Conservation (phyloP, 2,329 filamentous ascomycete species). For the Arachnomyces sp. region DNA sequence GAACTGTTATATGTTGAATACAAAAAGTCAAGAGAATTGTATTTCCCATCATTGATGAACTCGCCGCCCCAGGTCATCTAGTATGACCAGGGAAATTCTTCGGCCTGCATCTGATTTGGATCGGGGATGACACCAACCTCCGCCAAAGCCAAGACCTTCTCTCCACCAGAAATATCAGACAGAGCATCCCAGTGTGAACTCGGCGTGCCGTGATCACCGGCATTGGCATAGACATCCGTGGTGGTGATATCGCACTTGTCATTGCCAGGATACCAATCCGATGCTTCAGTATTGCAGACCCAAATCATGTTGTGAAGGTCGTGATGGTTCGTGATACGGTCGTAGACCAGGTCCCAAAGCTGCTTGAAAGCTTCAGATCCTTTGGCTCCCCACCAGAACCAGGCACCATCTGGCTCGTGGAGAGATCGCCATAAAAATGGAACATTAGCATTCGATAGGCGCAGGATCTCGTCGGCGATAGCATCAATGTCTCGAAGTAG, state of each 20-base stretch:
- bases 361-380: slow-evolving; percentile 40
- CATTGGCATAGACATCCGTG: slow-evolving; percentile 41
- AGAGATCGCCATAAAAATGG: slow-evolving; percentile 43
- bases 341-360: slow-evolving; percentile 38
- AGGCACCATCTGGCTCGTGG: slow-evolving; percentile 45
- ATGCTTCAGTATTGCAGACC: slow-evolving; percentile 43
- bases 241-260: slow-evolving; percentile 41
- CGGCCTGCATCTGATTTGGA: slow-evolving; percentile 34
- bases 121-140: slow-evolving; percentile 43
- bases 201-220: too few species aligned
- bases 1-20: slow-evolving; percentile 21
- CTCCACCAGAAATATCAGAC: slow-evolving; percentile 37
- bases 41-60: slow-evolving; percentile 36
- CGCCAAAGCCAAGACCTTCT: slow-evolving; percentile 42
- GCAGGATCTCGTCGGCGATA: slow-evolving; percentile 28
- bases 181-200: too few species aligned
- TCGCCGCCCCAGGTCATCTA: slow-evolving; percentile 42
- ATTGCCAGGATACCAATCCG: slow-evolving; percentile 44
- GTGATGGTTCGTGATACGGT: slow-evolving; percentile 40
- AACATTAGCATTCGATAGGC: slow-evolving; percentile 37
- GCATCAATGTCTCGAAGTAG: slow-evolving; percentile 54
- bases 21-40: slow-evolving; percentile 36
- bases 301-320: slow-evolving; percentile 43
- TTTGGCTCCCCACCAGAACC: slow-evolving; percentile 50
- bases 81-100: slow-evolving; percentile 43